Evolutionary conservation across 768 basidiomycete species (phyloP).

Genomic region (Gloeostereum incarnatum): DNA sequence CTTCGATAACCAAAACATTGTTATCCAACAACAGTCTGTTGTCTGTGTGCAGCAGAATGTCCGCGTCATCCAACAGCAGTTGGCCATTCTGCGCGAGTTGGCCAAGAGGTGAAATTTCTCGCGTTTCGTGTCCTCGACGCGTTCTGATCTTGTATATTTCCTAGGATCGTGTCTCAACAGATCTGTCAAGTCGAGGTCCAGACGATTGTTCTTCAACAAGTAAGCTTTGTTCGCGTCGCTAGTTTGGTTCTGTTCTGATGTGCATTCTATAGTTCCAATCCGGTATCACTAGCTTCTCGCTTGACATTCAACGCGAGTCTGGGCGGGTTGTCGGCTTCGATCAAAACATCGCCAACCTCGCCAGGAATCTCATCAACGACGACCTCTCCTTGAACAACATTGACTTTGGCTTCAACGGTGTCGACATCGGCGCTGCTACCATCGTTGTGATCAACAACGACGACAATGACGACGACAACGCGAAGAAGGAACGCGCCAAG

Average conservation of each 20-base stretch:
- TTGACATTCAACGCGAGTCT: constrained; percentile 30
- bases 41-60: constrained; percentile 13
- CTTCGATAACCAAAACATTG: constrained; percentile 22
- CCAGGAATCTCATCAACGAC: constrained; percentile 17
- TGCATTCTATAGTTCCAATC: constrained; percentile 22
- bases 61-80: constrained; percentile 34
- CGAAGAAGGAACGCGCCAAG: too few species aligned
- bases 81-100: constrained; percentile 32
- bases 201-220: constrained; percentile 7
- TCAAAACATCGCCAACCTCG: constrained; percentile 21
- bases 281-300: constrained; percentile 28
- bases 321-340: constrained; percentile 30
- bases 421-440: constrained; percentile 30
- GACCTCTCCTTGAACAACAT: constrained; percentile 27
- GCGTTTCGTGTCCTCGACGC: neutral
- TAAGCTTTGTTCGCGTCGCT: neutral
- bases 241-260: neutral
- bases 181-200: constrained; percentile 44
- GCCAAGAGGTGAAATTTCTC: constrained; percentile 26
- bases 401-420: constrained; percentile 31
- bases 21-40: constrained; percentile 28
- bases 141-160: constrained; percentile 1
- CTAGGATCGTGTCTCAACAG: constrained; percentile 34
- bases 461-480: too few species aligned
- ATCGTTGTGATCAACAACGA: too few species aligned